Base-by-base conservation (phyloP, 2,329 filamentous ascomycete genomes). In the Stylonectria norvegica region DNA sequence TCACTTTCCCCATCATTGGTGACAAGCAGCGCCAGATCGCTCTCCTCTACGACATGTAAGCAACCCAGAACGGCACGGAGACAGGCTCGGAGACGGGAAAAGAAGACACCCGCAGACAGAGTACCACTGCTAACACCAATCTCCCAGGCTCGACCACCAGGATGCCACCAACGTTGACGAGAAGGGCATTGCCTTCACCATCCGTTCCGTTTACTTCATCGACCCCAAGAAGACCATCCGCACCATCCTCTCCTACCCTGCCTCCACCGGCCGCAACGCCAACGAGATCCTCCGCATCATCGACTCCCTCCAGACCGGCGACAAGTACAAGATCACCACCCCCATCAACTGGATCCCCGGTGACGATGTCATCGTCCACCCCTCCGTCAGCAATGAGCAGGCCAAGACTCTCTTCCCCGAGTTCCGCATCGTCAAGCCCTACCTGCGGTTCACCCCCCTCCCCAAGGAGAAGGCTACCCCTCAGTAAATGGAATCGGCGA, bases 221-320 rank as follows among this genome's bases (percentile, higher is more conserved):
- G 89, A 95, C 73, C 89, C 89, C 50, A 81, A 80, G 68, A 95
- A 95, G 83, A 91, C 85, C 67, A 93, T 95, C 70, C 85, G 90
- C 58, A 81, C 90, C 64, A 94, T 89, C 65, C 85, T 95, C 73
- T 83, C 86, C 62, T 96, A 95, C 76, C 90, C 90, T 30, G 89
- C 90, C 47, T 90, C 85, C 43, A 94, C 89, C 32, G 90, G 90
- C 68, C 82, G 86, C 62, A 90, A 89, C 76, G 82, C 83, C 48
- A 76, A 80, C 54, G 86, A 89, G 75, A 82, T 90, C 37, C 79
- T 89, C 56, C 82, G 85, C 60, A 82, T 89, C 53, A 70, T 89
- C 64, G 85, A 89, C 73, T 86, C 84, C 42, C 78, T 89, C 50
- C 85, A 89, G 76, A 82, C 81, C 30, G 88, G 85, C 44, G 90